phyloP scores from a whole-genome alignment of 495 filamentous ascomycete genomes.

The Aspergillus olivimuriae region DNA sequence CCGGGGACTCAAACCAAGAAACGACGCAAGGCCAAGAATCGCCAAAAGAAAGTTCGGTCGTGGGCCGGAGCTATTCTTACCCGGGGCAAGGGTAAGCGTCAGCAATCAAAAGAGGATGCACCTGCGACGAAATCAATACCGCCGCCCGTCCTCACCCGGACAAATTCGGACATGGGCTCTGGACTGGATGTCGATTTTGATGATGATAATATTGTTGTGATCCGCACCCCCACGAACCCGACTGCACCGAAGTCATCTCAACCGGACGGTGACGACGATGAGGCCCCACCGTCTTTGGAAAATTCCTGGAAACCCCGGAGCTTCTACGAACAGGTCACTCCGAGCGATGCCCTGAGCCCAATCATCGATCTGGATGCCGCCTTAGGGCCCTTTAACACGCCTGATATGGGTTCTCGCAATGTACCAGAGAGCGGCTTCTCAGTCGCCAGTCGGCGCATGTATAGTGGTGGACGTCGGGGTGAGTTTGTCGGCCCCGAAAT shows the following conservation, averaged over 20 bases:
- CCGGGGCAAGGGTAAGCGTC: slow-evolving; percentile 51
- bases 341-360: slow-evolving; percentile 57
- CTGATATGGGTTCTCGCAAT: slow-evolving; percentile 40
- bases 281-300: slow-evolving; percentile 24
- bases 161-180: slow-evolving; percentile 37
- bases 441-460: slow-evolving; percentile 67
- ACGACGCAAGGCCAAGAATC: slow-evolving; percentile 52
- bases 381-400: slow-evolving; percentile 87
- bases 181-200: slow-evolving; percentile 47
- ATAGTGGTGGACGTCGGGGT: slow-evolving; percentile 71
- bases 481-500: slow-evolving; percentile 75
- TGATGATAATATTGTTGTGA: slow-evolving; percentile 46
- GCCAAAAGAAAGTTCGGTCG: slow-evolving; percentile 70
- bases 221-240: slow-evolving; percentile 38
- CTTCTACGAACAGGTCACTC: slow-evolving; percentile 42
- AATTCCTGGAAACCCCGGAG: slow-evolving; percentile 43
- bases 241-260: slow-evolving; percentile 20
- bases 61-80: slow-evolving; percentile 76
- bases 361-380: slow-evolving; percentile 95
- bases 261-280: slow-evolving; percentile 20
- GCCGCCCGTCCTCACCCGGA: slow-evolving; percentile 36
- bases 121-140: slow-evolving; percentile 26
- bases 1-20: slow-evolving; percentile 21
- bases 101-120: slow-evolving; percentile 28
- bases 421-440: slow-evolving; percentile 52